A percentile compares a stretch with the other conserved stretches of the same genome.
phyloP scores from a whole-genome alignment of 2,329 filamentous ascomycete species.

The Pseudogymnoascus pannorum region DNA sequence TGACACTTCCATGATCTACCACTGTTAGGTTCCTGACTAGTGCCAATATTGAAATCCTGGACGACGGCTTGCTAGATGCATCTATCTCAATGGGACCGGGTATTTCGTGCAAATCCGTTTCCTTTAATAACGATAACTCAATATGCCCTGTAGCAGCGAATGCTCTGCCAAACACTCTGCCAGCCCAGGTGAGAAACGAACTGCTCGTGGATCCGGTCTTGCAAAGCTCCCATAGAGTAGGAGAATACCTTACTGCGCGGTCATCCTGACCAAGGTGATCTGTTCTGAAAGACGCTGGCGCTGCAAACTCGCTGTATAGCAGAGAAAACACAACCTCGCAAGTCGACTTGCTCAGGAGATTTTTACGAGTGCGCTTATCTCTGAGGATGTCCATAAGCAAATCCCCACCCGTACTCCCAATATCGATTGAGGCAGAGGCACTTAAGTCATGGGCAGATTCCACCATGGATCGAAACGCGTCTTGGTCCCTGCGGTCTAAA shows the following conservation, averaged over 20 bases:
- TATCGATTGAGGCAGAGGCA: slow-evolving; percentile 60
- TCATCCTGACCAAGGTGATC: slow-evolving; percentile 65
- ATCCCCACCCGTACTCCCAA: slow-evolving; percentile 66
- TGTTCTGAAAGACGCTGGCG: slow-evolving; percentile 47
- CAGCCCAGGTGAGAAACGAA: slow-evolving; percentile 77
- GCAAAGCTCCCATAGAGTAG: slow-evolving; percentile 71
- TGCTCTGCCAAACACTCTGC: slow-evolving; percentile 72
- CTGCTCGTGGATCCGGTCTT: slow-evolving; percentile 53
- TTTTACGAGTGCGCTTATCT: slow-evolving; percentile 55
- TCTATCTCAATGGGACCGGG: not conserved
- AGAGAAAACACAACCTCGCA: slow-evolving; percentile 62
- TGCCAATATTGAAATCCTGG: slow-evolving; percentile 55
- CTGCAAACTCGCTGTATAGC: slow-evolving; percentile 67
- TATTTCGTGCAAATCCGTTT: slow-evolving; percentile 43
- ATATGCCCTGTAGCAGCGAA: slow-evolving; percentile 71
- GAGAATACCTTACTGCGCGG: slow-evolving; percentile 53
- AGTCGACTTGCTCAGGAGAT: slow-evolving; percentile 63
- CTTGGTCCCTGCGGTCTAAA: slow-evolving; percentile 39
- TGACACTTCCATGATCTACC: slow-evolving; percentile 46
- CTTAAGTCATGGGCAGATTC: slow-evolving; percentile 61
- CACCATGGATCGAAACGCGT: slow-evolving; percentile 59
- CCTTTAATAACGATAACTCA: slow-evolving; percentile 50
- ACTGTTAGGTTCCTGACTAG: slow-evolving; percentile 56
- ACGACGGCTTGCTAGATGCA: slow-evolving; percentile 27
- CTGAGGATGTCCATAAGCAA: slow-evolving; percentile 72